Conservation (phyloP, 163 green algal genomes). For the Trebouxia gelatinosa region DNA sequence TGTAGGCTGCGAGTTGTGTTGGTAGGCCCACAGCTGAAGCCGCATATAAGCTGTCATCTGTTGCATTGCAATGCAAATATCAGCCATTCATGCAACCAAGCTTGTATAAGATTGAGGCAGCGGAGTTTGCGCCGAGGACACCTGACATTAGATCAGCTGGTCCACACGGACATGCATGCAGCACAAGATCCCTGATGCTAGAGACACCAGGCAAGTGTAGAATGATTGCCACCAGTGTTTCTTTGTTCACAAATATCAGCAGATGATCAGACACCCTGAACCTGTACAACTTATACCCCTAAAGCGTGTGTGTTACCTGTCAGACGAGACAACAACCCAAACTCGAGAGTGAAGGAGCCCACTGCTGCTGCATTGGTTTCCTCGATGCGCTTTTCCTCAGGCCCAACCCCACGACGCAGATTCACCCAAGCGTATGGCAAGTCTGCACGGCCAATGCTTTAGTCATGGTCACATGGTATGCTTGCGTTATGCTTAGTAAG, state of each 20-base stretch:
- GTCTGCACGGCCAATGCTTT: constrained; percentile 37
- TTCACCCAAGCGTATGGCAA: constrained; percentile 85
- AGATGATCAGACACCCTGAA: neutral
- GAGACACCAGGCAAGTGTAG: neutral
- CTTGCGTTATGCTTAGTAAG: neutral
- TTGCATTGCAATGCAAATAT: neutral
- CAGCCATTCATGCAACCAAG: too few relatives aligned
- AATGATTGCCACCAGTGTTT: too few relatives aligned
- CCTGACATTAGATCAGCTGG: neutral
- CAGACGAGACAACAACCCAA: constrained; percentile 75
- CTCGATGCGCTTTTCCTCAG: neutral
- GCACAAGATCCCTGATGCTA: neutral
- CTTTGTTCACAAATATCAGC: too few relatives aligned
- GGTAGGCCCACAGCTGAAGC: neutral
- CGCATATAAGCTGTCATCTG: neutral
- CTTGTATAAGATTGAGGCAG: too few relatives aligned
- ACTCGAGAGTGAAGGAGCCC: constrained; percentile 83
- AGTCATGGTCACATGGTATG: neutral
- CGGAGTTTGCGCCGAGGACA: too few relatives aligned
- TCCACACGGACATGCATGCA: neutral
- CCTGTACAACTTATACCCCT: neutral
- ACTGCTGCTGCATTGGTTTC: constrained; percentile 38
- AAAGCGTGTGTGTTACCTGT: constrained; percentile 49
- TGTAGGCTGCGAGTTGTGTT: neutral
- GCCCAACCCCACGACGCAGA: constrained; percentile 47